These are phyloP conservation scores for Penicillium steckii DNA, from an alignment of 495 filamentous ascomycete genomes.

Conservation along the genomic window DNA sequence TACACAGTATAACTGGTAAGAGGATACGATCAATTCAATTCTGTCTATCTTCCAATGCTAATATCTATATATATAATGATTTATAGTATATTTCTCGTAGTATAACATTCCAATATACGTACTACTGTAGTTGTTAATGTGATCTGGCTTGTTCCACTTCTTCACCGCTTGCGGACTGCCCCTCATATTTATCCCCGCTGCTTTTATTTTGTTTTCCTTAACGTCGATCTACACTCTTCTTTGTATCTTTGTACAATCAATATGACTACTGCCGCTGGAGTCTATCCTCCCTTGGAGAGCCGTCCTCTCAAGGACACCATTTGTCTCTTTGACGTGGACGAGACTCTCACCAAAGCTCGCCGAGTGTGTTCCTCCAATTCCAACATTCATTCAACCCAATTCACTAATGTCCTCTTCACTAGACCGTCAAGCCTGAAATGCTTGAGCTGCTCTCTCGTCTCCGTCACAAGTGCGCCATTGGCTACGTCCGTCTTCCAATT, in stretches of 20 bases:
- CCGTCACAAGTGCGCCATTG: conserved; percentile 87
- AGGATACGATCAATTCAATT: too few species aligned
- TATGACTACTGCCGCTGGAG: conserved; percentile 48
- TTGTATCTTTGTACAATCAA: background rate
- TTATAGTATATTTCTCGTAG: too few species aligned
- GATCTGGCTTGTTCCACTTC: conserved; percentile 17
- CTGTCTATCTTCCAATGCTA: too few species aligned
- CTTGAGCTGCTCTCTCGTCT: conserved; percentile 73
- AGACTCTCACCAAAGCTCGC: conserved; percentile 77
- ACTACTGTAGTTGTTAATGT: too few species aligned
- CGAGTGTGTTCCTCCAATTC: conserved; percentile 48
- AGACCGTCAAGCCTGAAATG: conserved; percentile 76
- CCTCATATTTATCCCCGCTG: conserved; percentile 18
- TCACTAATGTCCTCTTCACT: conserved; percentile 8
- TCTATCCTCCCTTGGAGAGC: conserved; percentile 72
- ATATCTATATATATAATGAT: too few species aligned
- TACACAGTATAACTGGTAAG: too few species aligned
- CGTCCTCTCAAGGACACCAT: conserved; percentile 89
- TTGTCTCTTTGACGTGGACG: conserved; percentile 91
- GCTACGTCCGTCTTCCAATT: conserved; percentile 57
- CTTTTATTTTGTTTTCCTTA: background rate
- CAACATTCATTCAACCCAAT: background rate
- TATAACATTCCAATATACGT: too few species aligned
- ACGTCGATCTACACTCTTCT: background rate
- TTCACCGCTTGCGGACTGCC: conserved; percentile 36